phyloP scores from a whole-genome alignment of 495 filamentous ascomycete genomes.

The Rostrohypoxylon terebratum region DNA sequence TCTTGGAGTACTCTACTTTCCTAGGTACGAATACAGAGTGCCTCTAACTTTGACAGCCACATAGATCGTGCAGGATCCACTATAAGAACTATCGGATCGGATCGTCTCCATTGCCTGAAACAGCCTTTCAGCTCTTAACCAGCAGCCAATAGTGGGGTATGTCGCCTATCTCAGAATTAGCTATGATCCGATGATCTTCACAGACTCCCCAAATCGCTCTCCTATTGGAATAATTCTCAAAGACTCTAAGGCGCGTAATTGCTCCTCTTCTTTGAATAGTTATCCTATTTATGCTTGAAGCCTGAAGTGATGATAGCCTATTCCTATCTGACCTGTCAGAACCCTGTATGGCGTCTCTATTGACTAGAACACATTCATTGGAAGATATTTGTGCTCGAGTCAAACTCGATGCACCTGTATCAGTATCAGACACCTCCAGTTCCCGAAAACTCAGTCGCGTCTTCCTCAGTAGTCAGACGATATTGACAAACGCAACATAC shows the following conservation, averaged over 20 bases:
- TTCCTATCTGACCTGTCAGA: no score
- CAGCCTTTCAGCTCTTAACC: no score
- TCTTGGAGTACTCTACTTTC: not conserved
- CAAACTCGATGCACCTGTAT: no score
- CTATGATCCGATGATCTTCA: no score
- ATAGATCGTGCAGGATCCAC: not conserved
- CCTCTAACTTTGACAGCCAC: not conserved
- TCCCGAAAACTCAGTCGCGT: not conserved
- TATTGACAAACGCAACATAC: not conserved
- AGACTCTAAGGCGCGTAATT: no score
- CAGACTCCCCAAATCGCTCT: no score
- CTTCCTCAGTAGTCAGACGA: not conserved
- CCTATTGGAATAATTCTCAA: no score
- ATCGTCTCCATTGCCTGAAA: not conserved
- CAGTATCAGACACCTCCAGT: not conserved
- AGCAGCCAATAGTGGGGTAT: not conserved
- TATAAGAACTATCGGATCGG: slow-evolving; percentile 1
- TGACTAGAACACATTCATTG: not conserved
- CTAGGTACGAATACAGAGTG: not conserved
- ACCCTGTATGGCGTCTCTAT: no score
- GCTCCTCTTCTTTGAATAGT: no score
- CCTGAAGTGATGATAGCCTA: no score
- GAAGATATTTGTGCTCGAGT: not conserved
- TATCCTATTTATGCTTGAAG: no score
- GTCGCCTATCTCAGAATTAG: not conserved